Evolutionary conservation across 2,329 filamentous ascomycete species (phyloP).

Genomic region (Teratosphaeria zuluensis): DNA sequence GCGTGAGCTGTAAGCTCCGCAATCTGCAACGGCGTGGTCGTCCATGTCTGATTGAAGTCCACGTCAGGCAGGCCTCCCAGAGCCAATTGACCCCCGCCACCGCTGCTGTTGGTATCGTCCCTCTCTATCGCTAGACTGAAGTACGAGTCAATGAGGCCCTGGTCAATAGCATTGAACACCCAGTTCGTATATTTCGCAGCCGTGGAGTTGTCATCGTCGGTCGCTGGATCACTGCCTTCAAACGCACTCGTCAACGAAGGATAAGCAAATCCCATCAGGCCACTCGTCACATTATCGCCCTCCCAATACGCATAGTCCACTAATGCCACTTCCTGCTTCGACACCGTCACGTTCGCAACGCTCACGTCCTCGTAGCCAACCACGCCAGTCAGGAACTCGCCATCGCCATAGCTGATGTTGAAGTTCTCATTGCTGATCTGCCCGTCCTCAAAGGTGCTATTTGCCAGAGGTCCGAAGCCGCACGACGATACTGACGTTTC

Average conservation of each 20-base stretch:
- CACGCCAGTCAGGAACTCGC: slow-evolving; percentile 27
- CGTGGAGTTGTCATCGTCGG: slow-evolving; percentile 13
- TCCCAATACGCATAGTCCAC: slow-evolving; percentile 34
- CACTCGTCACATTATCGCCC: slow-evolving; percentile 34
- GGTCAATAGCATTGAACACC: slow-evolving; percentile 36
- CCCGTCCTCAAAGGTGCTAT: slow-evolving; percentile 22
- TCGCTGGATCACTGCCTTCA: slow-evolving; percentile 9
- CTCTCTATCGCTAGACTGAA: slow-evolving; percentile 37
- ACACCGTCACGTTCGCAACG: slow-evolving; percentile 33
- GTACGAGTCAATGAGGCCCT: slow-evolving; percentile 30
- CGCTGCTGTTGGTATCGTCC: slow-evolving; percentile 7
- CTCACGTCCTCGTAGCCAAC: slow-evolving; percentile 30
- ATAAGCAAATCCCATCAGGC: slow-evolving; percentile 41
- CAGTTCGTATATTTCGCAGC: slow-evolving; percentile 31
- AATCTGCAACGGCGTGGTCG: slow-evolving; percentile 25
- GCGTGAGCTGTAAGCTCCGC: slow-evolving; percentile 9
- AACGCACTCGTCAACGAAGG: slow-evolving; percentile 34
- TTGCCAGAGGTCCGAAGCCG: slow-evolving; percentile 16
- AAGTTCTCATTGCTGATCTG: slow-evolving; percentile 29
- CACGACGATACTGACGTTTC: slow-evolving; percentile 9
- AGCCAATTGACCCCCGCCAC: slow-evolving; percentile 33
- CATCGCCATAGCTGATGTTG: slow-evolving; percentile 32
- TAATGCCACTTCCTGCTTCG: slow-evolving; percentile 34
- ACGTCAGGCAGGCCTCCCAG: slow-evolving; percentile 39
- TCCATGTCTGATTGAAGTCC: slow-evolving; percentile 18